phyloP scores from a whole-genome alignment of 495 filamentous ascomycete genomes.

The Cercophora newfieldiana region DNA sequence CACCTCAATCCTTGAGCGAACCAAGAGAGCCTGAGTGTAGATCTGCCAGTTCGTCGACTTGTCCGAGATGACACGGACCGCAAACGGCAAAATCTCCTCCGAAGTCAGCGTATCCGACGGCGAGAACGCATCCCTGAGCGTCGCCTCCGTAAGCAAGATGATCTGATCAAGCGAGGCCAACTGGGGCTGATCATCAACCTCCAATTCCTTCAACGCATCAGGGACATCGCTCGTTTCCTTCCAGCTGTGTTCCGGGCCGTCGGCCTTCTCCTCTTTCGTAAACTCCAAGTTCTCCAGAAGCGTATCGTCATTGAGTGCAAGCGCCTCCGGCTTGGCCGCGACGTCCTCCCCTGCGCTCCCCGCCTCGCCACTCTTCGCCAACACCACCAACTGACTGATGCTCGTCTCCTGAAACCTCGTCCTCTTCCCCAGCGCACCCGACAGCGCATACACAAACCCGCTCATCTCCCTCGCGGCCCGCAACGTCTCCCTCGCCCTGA shows the following conservation, averaged over 20 bases:
- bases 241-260: slow-evolving; percentile 8
- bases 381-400: slow-evolving; percentile 85
- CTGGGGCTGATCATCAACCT: slow-evolving; percentile 78
- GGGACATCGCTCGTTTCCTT: slow-evolving; percentile 57
- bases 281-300: slow-evolving; percentile 86
- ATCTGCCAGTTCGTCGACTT: slow-evolving; percentile 97
- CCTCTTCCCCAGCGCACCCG: slow-evolving; percentile 83
- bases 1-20: slow-evolving; percentile 85
- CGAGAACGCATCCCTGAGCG: slow-evolving; percentile 80
- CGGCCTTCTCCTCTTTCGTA: slow-evolving; percentile 47
- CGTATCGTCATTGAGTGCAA: slow-evolving; percentile 89
- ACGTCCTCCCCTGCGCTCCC: not conserved
- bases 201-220: slow-evolving; percentile 56
- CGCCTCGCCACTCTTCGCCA: slow-evolving; percentile 68
- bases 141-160: slow-evolving; percentile 80
- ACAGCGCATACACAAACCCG: slow-evolving; percentile 78
- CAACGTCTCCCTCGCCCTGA: slow-evolving; percentile 70
- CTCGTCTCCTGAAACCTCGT: slow-evolving; percentile 91
- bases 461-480: slow-evolving; percentile 60
- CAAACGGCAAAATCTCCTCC: slow-evolving; percentile 91
- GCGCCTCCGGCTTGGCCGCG: slow-evolving; percentile 55
- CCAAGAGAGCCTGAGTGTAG: slow-evolving; percentile 88
- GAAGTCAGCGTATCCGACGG: slow-evolving; percentile 82
- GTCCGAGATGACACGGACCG: slow-evolving; percentile 80
- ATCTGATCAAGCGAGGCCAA: slow-evolving; percentile 80